phyloP scores from a whole-genome alignment of 2,329 filamentous ascomycete species.

The Emydomyces testavorans region DNA sequence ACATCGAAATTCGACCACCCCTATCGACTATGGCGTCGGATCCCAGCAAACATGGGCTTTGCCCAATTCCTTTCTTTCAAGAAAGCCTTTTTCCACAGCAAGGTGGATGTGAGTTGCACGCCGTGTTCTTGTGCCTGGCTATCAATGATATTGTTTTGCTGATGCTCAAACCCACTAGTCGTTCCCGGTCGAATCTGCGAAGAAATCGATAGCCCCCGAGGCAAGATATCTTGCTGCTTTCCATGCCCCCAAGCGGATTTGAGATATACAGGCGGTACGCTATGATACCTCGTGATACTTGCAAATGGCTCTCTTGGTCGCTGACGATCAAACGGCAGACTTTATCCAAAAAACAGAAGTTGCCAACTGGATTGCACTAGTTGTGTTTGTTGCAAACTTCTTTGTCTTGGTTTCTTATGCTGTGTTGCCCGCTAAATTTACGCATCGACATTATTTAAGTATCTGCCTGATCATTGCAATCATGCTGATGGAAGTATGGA shows the following conservation, averaged over 20 bases:
- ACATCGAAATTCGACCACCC: background rate
- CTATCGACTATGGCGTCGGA: background rate
- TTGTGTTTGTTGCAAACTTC: constrained; percentile 56
- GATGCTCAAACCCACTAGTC: constrained; percentile 33
- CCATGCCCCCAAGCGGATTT: constrained; percentile 82
- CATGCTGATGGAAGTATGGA: constrained; percentile 59
- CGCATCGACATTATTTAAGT: constrained; percentile 83
- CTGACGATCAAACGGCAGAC: constrained; percentile 25
- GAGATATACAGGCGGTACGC: constrained; percentile 49
- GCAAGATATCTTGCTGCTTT: constrained; percentile 60
- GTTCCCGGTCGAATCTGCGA: constrained; percentile 52
- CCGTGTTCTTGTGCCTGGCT: constrained; percentile 20
- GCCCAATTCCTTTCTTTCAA: constrained; percentile 60
- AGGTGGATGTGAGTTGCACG: constrained; percentile 49
- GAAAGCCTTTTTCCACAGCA: constrained; percentile 46
- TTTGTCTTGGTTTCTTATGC: constrained; percentile 73
- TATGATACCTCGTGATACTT: background rate
- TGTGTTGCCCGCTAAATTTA: constrained; percentile 73
- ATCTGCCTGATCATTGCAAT: constrained; percentile 71
- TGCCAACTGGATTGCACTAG: constrained; percentile 75
- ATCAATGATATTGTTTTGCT: constrained; percentile 37
- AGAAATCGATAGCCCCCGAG: constrained; percentile 30
- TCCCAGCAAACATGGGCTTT: constrained; percentile 36
- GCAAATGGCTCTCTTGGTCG: background rate
- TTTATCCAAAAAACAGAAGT: constrained; percentile 49